phyloP scores from a whole-genome alignment of 345 rosid genomes.

The Camelina laxa region DNA sequence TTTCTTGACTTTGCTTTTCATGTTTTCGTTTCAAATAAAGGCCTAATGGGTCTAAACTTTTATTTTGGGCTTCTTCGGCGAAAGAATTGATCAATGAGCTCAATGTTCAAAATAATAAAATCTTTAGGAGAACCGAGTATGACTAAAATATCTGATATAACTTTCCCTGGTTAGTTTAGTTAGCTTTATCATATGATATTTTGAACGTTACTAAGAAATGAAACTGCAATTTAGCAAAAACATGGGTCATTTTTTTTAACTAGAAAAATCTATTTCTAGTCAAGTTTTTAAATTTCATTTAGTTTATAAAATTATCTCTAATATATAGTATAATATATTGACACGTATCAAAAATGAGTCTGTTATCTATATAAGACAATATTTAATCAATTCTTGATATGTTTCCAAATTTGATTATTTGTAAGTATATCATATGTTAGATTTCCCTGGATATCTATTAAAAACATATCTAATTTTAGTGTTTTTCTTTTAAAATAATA shows the following conservation, averaged over 20 bases:
- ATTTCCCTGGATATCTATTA: not conserved
- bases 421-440: not conserved
- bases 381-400: conserved; percentile 10
- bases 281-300: not conserved
- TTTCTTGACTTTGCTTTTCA: too few species aligned
- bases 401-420: conserved; percentile 7
- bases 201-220: not conserved
- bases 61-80: too few species aligned
- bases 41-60: too few species aligned
- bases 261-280: not conserved
- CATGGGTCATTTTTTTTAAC: not conserved
- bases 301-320: not conserved
- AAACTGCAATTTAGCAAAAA: not conserved
- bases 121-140: too few species aligned
- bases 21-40: too few species aligned
- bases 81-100: too few species aligned
- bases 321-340: not conserved
- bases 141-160: too few species aligned
- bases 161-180: too few species aligned
- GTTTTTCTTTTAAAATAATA: not conserved
- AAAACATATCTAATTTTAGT: not conserved
- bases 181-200: too few species aligned
- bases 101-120: too few species aligned
- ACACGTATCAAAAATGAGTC: not conserved
- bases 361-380: not conserved